These are phyloP conservation scores for Trichoderma pleuroti DNA, from an alignment of 2,329 filamentous ascomycete genomes.

Conservation along the genomic window DNA sequence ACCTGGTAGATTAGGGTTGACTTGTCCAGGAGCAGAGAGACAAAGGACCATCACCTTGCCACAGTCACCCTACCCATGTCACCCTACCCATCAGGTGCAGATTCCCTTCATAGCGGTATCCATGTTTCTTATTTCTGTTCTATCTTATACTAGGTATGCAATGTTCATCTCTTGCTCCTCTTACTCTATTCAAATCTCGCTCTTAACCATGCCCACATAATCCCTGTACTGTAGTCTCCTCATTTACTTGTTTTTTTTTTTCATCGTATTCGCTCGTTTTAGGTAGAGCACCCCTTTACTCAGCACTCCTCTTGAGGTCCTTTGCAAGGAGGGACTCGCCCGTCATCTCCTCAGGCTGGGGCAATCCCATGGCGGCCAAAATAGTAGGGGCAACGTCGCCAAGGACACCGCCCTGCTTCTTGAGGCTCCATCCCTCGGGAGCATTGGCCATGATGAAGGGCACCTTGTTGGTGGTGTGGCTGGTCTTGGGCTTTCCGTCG, in stretches of 20 bases:
- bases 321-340: slow-evolving; percentile 80
- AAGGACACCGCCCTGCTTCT: slow-evolving; percentile 82
- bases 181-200: not conserved
- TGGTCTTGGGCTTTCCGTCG: slow-evolving; percentile 95
- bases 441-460: slow-evolving; percentile 98
- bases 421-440: slow-evolving; percentile 80
- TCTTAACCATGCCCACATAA: not conserved
- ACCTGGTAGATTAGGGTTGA: not conserved
- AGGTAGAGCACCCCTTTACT: slow-evolving; percentile 21
- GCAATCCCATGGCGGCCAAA: slow-evolving; percentile 83
- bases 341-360: slow-evolving; percentile 89
- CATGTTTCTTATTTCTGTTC: slow-evolving; percentile 2
- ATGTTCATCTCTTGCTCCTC: not conserved
- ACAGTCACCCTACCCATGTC: not conserved
- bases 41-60: not conserved
- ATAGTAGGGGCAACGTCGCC: slow-evolving; percentile 97
- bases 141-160: slow-evolving; percentile 1
- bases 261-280: not conserved
- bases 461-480: slow-evolving; percentile 96
- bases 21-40: not conserved
- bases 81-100: not conserved
- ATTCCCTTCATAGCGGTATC: not conserved
- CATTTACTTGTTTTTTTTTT: not conserved
- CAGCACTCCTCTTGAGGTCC: slow-evolving; percentile 44
- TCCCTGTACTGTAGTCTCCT: not conserved